Evolutionary conservation across 805 yeast genomes (phyloP), one percentile per base, ranked within the genome.

Genomic region (Kodamaea jinghongensis): DNA sequence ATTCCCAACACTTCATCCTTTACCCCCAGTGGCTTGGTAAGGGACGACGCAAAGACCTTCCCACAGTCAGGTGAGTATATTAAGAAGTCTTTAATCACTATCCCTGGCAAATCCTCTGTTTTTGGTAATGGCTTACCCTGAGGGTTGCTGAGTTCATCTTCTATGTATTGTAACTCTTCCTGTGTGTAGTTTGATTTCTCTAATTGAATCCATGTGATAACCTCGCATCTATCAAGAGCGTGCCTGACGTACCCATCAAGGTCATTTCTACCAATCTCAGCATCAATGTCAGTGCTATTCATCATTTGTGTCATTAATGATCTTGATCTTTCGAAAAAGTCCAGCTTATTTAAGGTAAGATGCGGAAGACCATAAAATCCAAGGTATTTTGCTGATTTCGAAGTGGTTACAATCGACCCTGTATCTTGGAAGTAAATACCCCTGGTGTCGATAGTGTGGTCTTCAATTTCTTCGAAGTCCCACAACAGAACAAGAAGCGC

Each of bases 11-110:
- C 69, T 52, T 82, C 90, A 36, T 65, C 60, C 44, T 80, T 76
- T n/a, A 73, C 62, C 1, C 96, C 96, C 4, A 61, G 41, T 25
- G 67, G 48, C 3, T n/a, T 12, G 3, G 41, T 42, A 3, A 40
- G 37, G 25, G 30, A 29, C 17, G 27, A 23, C 4, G 46, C 40
- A 4, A 86, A 44, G 2, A 75, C 55, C 2, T 83, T 54, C 0
- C 90, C 95, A 67, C 98, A 90, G 55, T 90, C 96, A 0, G 97
- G 97, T 0, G 96, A 87, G 53, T 86, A 89, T 13, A 87, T 43
- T 10, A 87, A 46, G 5, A 83, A 88, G 8, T 73, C 61, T 2
- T 72, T 57, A 7, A 90, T 51, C 23, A 63, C 63, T 12, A 90
- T 47, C 0, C 59, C 51, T 0, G 96, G 96, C 4, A 82, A 55